phyloP scores from a whole-genome alignment of 306 rosid species.

The Vicia villosa region DNA sequence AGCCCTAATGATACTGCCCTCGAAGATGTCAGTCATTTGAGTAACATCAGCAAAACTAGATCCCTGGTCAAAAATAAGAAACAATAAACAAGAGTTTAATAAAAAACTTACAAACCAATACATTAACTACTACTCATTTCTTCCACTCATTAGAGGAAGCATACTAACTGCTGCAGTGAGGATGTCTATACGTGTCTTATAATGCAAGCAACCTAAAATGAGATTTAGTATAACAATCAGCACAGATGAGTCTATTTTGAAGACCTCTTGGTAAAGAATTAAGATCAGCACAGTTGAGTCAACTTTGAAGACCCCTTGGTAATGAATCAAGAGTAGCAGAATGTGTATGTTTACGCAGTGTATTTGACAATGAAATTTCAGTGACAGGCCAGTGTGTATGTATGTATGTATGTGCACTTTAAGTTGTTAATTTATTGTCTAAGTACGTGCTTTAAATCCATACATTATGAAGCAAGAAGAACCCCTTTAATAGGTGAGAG shows the following conservation, averaged over 20 bases:
- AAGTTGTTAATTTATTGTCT: neutral
- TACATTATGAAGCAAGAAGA: neutral
- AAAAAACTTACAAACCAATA: slow-evolving; percentile 22
- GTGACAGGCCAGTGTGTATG: neutral
- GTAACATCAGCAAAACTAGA: slow-evolving; percentile 82
- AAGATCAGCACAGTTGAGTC: no score
- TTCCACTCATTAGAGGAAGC: neutral
- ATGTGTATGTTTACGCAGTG: neutral
- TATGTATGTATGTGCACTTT: neutral
- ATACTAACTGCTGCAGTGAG: neutral
- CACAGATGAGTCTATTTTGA: neutral
- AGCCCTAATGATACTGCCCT: slow-evolving; percentile 94
- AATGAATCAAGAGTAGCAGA: slow-evolving; percentile 1
- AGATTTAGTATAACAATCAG: neutral
- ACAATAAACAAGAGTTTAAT: slow-evolving; percentile 20
- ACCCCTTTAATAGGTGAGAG: neutral
- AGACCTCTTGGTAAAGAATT: slow-evolving; percentile 4
- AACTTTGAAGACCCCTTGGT: neutral
- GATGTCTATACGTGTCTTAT: slow-evolving; percentile 1
- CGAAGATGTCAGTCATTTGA: slow-evolving; percentile 97
- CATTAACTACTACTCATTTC: neutral
- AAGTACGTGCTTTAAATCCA: neutral
- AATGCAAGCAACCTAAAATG: slow-evolving; percentile 1
- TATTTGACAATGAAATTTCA: neutral
- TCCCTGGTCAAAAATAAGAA: slow-evolving; percentile 57